These are phyloP conservation scores for Rhodamnia argentea DNA, from an alignment of 345 rosid genomes.

Conservation along the genomic window DNA sequence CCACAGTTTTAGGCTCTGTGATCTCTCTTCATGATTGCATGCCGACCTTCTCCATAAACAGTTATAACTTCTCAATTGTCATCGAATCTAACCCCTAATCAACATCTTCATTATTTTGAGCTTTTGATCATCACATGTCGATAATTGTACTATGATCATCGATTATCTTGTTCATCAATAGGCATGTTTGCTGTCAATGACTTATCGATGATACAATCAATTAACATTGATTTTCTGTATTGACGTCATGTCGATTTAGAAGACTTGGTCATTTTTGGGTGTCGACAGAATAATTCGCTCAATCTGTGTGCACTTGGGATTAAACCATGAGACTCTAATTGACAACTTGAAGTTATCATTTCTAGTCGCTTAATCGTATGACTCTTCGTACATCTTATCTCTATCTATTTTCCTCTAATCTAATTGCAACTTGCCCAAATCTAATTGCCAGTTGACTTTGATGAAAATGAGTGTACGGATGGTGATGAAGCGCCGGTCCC, in stretches of 20 bases:
- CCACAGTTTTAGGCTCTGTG: background rate
- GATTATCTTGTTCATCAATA: background rate
- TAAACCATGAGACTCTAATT: background rate
- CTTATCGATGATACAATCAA: background rate
- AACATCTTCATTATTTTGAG: background rate
- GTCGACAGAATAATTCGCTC: background rate
- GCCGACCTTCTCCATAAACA: background rate
- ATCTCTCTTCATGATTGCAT: background rate
- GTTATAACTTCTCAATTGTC: background rate
- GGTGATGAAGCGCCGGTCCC: too few relatives aligned
- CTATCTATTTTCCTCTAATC: background rate
- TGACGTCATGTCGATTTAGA: background rate
- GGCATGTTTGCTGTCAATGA: background rate
- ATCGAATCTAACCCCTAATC: background rate
- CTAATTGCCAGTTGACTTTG: background rate
- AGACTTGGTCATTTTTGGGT: background rate
- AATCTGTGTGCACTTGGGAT: background rate
- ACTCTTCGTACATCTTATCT: background rate
- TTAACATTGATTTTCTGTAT: background rate
- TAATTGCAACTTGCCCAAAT: background rate
- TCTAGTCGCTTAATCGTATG: background rate
- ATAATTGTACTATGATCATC: background rate
- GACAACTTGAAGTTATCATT: background rate
- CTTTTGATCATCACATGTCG: background rate
- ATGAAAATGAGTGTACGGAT: background rate